A percentile compares a stretch with the other conserved stretches of the same genome.
These are phyloP conservation scores for Cadophora malorum DNA, from an alignment of 2,329 filamentous ascomycete species.

Conservation along the genomic window DNA sequence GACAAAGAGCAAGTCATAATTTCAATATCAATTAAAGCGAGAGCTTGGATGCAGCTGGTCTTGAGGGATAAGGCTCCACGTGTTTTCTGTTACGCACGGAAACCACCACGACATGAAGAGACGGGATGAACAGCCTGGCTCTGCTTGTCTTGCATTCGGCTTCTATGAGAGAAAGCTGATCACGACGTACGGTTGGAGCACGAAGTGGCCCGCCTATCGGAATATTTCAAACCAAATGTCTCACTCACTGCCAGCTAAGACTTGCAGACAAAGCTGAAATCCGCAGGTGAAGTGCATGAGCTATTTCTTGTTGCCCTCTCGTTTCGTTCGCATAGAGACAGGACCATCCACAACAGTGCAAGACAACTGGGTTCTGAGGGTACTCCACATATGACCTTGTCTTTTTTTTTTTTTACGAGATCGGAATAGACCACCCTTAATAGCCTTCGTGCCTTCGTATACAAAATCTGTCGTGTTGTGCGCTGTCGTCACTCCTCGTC, in stretches of 20 bases:
- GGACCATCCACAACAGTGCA: no score
- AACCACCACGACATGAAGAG: neutral
- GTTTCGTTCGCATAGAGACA: no score
- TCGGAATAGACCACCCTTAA: neutral
- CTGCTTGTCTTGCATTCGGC: neutral
- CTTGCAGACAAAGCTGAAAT: slow-evolving; percentile 11
- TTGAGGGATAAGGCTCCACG: neutral
- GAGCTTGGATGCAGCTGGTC: neutral
- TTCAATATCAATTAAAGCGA: no score
- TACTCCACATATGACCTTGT: neutral
- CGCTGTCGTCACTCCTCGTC: neutral
- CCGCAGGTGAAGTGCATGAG: neutral
- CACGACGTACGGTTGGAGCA: neutral
- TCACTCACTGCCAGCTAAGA: slow-evolving; percentile 13
- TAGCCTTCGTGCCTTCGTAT: neutral
- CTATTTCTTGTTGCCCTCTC: neutral
- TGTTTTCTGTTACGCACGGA: neutral
- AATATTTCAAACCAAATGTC: slow-evolving; percentile 6
- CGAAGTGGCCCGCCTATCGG: slow-evolving; percentile 11
- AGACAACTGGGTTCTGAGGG: no score
- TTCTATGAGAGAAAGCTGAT: neutral
- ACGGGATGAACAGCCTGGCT: neutral
- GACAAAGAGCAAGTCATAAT: no score
- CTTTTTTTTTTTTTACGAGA: neutral
- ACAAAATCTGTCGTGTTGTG: no score